Evolutionary conservation across 148 eudicot genomes (phyloP).

Genomic region (Arctostaphylos glauca): DNA sequence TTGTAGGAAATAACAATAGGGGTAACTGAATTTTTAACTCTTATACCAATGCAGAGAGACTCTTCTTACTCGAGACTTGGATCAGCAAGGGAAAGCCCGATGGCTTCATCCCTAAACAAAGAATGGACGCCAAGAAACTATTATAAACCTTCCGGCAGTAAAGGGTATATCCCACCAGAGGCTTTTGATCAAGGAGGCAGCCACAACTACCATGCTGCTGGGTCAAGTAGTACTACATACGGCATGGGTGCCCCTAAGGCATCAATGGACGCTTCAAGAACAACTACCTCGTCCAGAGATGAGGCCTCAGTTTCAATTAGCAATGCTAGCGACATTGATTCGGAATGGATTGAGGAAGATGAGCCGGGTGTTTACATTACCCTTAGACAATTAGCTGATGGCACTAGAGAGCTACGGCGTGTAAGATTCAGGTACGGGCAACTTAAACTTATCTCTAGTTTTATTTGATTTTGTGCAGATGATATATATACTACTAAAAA

Average conservation of each 20-base stretch:
- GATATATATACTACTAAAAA: background rate
- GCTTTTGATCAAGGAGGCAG: conserved; percentile 47
- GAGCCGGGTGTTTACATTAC: conserved; percentile 94
- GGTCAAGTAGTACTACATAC: conserved; percentile 38
- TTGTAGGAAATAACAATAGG: background rate
- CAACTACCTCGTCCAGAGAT: conserved; percentile 80
- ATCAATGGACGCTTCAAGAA: conserved; percentile 81
- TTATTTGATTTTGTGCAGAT: background rate
- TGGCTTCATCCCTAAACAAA: conserved; percentile 58
- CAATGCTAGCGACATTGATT: conserved; percentile 90
- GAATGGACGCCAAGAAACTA: conserved; percentile 82
- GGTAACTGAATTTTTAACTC: conserved; percentile 2
- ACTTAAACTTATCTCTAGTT: background rate
- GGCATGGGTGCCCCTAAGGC: conserved; percentile 44
- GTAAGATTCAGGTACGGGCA: conserved; percentile 87
- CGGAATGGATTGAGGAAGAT: conserved; percentile 95
- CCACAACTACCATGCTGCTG: conserved; percentile 37
- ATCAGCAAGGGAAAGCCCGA: conserved; percentile 77
- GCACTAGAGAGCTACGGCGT: conserved; percentile 83
- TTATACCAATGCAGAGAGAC: conserved; percentile 56
- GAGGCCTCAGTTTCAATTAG: conserved; percentile 82
- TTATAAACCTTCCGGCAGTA: conserved; percentile 56
- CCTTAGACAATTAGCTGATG: conserved; percentile 83
- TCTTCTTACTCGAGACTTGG: conserved; percentile 80
- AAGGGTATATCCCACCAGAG: conserved; percentile 52